A percentile compares a stretch with the other conserved stretches of the same genome.
These are phyloP conservation scores for Arctium minus DNA, from an alignment of 129 eudicot genomes.

Conservation along the genomic window DNA sequence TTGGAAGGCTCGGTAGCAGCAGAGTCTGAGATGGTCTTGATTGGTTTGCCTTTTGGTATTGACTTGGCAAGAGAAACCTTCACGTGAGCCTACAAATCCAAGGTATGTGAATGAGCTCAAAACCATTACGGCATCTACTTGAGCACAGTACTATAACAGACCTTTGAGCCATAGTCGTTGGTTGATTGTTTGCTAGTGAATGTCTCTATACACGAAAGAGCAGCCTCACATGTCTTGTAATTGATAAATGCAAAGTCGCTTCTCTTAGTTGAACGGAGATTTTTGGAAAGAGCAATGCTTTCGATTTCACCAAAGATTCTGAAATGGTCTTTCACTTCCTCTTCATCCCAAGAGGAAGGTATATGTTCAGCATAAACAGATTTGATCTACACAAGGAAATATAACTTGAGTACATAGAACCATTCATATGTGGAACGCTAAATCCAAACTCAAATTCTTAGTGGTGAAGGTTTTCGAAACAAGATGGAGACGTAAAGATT, in stretches of 20 bases:
- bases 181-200: constrained; percentile 34
- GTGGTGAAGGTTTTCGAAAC: background rate
- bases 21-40: constrained; percentile 27
- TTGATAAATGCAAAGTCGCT: constrained; percentile 72
- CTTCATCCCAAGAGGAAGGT: constrained; percentile 72
- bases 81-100: constrained; percentile 42
- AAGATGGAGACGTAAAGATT: background rate
- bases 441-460: background rate
- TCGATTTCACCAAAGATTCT: constrained; percentile 69
- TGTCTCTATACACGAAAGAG: constrained; percentile 67
- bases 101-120: background rate
- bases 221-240: constrained; percentile 59
- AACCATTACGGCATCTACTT: background rate
- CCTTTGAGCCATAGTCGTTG: constrained; percentile 38
- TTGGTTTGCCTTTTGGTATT: constrained; percentile 30
- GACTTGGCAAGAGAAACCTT: constrained; percentile 74
- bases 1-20: constrained; percentile 19
- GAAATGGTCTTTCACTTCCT: constrained; percentile 49
- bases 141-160: constrained; percentile 20
- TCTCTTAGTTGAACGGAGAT: constrained; percentile 52
- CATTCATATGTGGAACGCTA: background rate
- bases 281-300: constrained; percentile 63
- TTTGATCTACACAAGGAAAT: constrained; percentile 45
- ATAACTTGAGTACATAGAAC: background rate
- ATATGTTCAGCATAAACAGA: constrained; percentile 60